Base-by-base conservation (phyloP, 805 yeast species). In the Cyberlindnera suaveolens region DNA sequence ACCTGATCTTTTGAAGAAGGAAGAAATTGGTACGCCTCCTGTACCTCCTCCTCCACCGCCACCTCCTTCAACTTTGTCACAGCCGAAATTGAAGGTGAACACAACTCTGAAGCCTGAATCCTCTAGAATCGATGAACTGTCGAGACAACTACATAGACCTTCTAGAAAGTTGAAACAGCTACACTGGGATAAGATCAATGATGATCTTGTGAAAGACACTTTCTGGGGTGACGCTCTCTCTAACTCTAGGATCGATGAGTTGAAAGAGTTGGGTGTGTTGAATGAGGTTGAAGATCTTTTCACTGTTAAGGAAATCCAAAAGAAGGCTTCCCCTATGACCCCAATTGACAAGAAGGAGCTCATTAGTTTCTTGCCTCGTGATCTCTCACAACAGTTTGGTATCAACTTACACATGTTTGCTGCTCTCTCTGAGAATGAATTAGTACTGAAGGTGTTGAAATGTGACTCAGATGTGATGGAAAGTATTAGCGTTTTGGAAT, bases 341-440 rank as follows among this genome's bases (percentile, higher is more conserved):
- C 42, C 48, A 16, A 7, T 32, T 6, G 48, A 39, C 4, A 54
- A 44, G 40, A 46, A 47, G 23, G 49, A 45, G 35, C 45, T 85
- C 55, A 62, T 85, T 1, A 70, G 90, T 0, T 82, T 82, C 48
- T 70, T 93, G 40, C 76, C 95, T 1, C 72, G 95, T 47, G 97
- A 91, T 54, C 66, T 89, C 36, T 86, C 96, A 1, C 99, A 93
- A 59, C 97, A 88, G 54, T 89, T 93, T 67, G 96, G 96, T 33
- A 93, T 93, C 57, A 90, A 91, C 58, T 70, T 93, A 41, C 98
- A 93, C 59, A 73, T 80, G 67, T 87, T 79, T 63, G 72, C 87
- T 5, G 67, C 68, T 34, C 50, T 77, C 18, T 52, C 81, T 1
- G 95, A 82, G 32, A 78, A 74, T 5, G 84, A 77, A 35, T 71